Evolutionary conservation across 345 rosid genomes (phyloP), one percentile per base, ranked within the genome.

Genomic region (Draba incana): DNA sequence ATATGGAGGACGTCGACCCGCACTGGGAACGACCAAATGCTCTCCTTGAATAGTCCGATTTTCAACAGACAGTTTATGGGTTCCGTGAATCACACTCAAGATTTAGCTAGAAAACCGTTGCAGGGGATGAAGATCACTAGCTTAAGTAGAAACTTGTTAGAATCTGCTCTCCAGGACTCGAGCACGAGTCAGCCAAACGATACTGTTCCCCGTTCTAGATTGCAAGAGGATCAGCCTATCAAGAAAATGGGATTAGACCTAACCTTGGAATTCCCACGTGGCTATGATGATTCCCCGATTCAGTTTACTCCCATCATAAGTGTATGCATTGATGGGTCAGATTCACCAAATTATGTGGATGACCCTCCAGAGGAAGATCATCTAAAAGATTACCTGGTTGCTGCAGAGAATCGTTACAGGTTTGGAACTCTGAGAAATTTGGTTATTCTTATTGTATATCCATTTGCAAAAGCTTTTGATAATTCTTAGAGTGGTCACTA

Each of bases 391-490:
- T 83, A 82, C 6, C 70, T 57, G 57, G 39, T 27, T 59, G 61
- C 81, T 75, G 86, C 90, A 9, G 98, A 92, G 79, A 81, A 74
- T 70, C 96, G 97, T 35, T 86, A 83, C 81, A 88, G 96, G 99
- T 92, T 83, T 67, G 68, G 30, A 62, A 51, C 41, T 63, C 3
- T 57, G 13, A 42, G 35, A 20, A 47, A 38, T 45, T 48, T 52
- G 20, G 4, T 37, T 12, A 35, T 35, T 44, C 46, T 41, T 31
- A 59, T 2, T 20, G 12, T 13, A 25, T 52, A 27, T 57, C 38
- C 23, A 54, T 47, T 30, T 20, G 35, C 25, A 11, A 47, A 42
- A 48, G 53, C 57, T 24, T 62, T 12, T 6, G 28, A 35, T 60
- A 41, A 16, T 48, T 41, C 60, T 27, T 33, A 27, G 15, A 47